phyloP scores from a whole-genome alignment of 78 protist genomes.

The Pigoraptor vietnamica region DNA sequence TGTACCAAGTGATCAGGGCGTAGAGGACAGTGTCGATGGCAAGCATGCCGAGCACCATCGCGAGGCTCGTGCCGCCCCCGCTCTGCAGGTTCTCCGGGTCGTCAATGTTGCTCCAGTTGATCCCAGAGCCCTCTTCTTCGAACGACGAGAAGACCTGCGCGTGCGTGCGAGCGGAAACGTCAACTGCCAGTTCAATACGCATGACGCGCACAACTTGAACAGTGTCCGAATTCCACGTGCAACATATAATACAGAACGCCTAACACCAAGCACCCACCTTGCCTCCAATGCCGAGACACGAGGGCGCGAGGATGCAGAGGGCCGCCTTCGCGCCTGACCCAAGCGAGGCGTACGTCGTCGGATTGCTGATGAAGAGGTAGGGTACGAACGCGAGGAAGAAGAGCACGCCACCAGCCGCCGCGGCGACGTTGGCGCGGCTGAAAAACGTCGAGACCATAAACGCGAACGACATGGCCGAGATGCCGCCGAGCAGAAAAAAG shows the following conservation, averaged over 20 bases:
- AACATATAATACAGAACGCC: too few species aligned
- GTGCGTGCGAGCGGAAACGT: neutral
- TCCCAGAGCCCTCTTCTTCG: neutral
- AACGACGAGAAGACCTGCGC: neutral
- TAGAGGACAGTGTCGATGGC: constrained; percentile 24
- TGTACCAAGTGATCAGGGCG: constrained; percentile 34
- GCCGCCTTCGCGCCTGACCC: neutral
- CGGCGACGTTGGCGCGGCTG: neutral
- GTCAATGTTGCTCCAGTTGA: neutral
- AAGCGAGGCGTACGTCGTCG: neutral
- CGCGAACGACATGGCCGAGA: neutral
- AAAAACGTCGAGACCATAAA: neutral
- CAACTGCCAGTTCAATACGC: too few species aligned
- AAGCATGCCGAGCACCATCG: neutral
- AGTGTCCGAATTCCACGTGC: too few species aligned
- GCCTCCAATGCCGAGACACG: neutral
- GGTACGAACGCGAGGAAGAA: neutral
- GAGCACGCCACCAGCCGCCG: neutral
- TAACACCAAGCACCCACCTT: neutral
- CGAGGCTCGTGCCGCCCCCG: neutral
- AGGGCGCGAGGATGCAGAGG: neutral
- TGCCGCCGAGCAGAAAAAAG: neutral
- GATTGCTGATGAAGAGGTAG: neutral
- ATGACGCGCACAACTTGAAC: neutral
- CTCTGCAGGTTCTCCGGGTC: neutral